Evolutionary conservation across 169 alveolate genomes (phyloP).

Genomic region (Cyclospora cayetanensis): DNA sequence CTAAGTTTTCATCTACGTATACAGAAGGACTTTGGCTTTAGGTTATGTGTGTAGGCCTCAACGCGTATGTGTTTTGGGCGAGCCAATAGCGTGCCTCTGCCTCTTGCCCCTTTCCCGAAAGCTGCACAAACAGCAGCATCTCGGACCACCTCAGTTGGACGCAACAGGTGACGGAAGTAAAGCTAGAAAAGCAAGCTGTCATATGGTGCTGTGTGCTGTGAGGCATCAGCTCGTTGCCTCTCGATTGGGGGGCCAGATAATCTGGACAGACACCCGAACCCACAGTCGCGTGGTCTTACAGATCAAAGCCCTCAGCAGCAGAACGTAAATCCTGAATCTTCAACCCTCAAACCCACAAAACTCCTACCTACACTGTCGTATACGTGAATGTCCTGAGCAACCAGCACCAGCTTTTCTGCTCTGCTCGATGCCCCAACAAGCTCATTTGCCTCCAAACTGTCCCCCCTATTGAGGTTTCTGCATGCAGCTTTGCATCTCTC

Average conservation of each 20-base stretch:
- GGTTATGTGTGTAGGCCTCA: neutral
- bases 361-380: too few relatives aligned
- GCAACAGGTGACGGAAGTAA: neutral
- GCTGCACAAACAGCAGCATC: neutral
- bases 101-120: neutral
- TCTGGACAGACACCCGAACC: neutral
- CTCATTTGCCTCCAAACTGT: slow-evolving; percentile 16
- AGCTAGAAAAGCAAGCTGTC: neutral
- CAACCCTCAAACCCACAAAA: neutral
- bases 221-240: neutral
- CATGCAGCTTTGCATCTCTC: neutral
- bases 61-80: neutral
- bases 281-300: neutral
- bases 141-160: neutral
- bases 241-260: neutral
- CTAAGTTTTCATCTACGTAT: too few relatives aligned
- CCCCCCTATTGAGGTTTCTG: neutral
- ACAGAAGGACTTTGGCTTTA: neutral
- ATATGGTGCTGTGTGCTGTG: neutral
- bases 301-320: neutral
- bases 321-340: neutral
- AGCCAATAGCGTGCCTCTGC: neutral
- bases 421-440: too few relatives aligned
- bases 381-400: too few relatives aligned
- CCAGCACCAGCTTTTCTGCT: too few relatives aligned